Evolutionary conservation across 2,329 filamentous ascomycete genomes (phyloP).

Genomic region (Hypoxylon sp.): DNA sequence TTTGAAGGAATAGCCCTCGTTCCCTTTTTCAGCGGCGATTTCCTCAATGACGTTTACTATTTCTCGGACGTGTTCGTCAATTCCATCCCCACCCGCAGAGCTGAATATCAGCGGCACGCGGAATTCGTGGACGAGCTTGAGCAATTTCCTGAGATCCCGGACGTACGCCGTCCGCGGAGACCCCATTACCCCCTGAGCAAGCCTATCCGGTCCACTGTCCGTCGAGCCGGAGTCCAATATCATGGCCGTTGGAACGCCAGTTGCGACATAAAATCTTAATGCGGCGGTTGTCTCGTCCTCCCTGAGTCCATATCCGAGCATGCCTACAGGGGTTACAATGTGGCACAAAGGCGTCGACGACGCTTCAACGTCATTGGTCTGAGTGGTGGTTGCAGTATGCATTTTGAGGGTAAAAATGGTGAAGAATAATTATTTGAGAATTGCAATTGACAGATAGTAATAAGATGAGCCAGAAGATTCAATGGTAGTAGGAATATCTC

Average conservation of each 20-base stretch:
- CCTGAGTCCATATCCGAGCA: constrained; percentile 66
- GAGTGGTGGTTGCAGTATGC: constrained; percentile 18
- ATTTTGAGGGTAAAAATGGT: constrained; percentile 13
- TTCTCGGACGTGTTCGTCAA: constrained; percentile 60
- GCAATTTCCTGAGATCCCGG: constrained; percentile 60
- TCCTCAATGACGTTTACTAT: constrained; percentile 60
- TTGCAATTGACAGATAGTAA: not conserved
- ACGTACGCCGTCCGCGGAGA: constrained; percentile 59
- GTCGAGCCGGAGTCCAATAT: constrained; percentile 57
- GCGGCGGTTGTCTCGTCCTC: constrained; percentile 50
- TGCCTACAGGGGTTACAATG: constrained; percentile 64
- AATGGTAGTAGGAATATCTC: constrained; percentile 8
- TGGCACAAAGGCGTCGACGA: constrained; percentile 52
- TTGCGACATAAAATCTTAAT: constrained; percentile 50
- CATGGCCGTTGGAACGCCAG: constrained; percentile 52
- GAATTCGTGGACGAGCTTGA: constrained; percentile 55
- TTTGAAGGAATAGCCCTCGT: constrained; percentile 53
- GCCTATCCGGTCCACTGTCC: constrained; percentile 58
- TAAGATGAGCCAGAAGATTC: not conserved
- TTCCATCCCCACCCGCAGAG: constrained; percentile 65
- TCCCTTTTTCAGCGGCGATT: constrained; percentile 52
- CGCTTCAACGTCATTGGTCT: constrained; percentile 14
- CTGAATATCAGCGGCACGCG: constrained; percentile 60
- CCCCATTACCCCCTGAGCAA: constrained; percentile 60
- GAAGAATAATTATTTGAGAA: not conserved